These are phyloP conservation scores for Eimeria acervulina DNA, from an alignment of 169 alveolate genomes.

Conservation along the genomic window DNA sequence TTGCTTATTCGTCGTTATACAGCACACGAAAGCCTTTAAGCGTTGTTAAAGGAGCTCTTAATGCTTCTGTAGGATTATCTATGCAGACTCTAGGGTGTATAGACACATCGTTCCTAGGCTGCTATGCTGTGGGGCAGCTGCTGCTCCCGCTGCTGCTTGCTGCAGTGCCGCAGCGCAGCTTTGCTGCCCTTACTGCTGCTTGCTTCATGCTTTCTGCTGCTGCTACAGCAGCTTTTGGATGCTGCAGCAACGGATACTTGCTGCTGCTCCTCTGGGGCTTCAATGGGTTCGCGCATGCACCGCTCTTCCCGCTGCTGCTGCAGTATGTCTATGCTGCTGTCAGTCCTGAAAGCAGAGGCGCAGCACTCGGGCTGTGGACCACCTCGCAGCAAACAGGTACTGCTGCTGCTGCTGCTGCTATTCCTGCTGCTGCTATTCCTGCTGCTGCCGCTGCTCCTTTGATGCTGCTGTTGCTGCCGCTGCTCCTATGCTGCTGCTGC, in stretches of 20 bases:
- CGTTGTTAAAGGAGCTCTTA: conserved; percentile 85
- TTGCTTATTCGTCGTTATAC: conserved; percentile 83
- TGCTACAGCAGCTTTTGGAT: conserved; percentile 73
- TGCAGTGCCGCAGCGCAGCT: not conserved
- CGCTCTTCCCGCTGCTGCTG: conserved; percentile 86
- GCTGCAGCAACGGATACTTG: not conserved
- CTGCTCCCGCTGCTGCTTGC: conserved; percentile 84
- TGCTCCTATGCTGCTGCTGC: not conserved
- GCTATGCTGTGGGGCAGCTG: conserved; percentile 87
- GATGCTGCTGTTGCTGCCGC: not conserved
- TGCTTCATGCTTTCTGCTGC: conserved; percentile 11
- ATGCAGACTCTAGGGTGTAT: conserved; percentile 84
- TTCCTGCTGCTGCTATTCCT: not conserved
- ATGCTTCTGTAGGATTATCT: conserved; percentile 71
- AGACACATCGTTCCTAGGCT: conserved; percentile 87
- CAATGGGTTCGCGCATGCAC: conserved; percentile 87
- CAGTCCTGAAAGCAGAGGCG: conserved; percentile 81
- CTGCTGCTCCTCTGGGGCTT: conserved; percentile 58
- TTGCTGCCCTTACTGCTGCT: not conserved
- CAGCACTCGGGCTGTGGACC: conserved; percentile 86
- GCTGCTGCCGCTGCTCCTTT: not conserved
- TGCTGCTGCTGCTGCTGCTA: not conserved
- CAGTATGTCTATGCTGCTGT: conserved; percentile 78
- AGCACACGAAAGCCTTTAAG: conserved; percentile 87
- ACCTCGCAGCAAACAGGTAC: conserved; percentile 86